Evolutionary conservation across 345 rosid species (phyloP), one percentile per base, ranked within the genome.

Genomic region (Reutealis trisperma): DNA sequence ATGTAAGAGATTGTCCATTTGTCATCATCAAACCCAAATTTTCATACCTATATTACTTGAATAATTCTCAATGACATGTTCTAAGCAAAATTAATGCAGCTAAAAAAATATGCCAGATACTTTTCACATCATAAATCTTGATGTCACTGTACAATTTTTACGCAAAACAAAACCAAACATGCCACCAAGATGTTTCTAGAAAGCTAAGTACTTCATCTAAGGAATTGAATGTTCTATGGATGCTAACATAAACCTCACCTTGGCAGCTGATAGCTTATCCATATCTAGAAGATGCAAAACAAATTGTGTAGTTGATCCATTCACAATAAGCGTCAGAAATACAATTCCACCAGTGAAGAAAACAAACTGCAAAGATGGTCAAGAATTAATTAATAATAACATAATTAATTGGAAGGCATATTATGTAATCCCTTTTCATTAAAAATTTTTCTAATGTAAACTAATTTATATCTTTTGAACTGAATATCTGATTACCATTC

Each of bases 301-400:
- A 82, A 89, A 92, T 69, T 93, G 98, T 9, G 98, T 91, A 72
- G 96, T 92, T 76, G 99, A 92, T 75, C 99, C 99, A 84, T 96
- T 96, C 72, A 96, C 70, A 69, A 89, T 85, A 32, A 95, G 92
- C 1, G 99, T 95, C 82, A 95, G 85, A 86, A 95, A 90, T 72
- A 95, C 99, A 69, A 95, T 93, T 79, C 99, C 98, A 55, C 98
- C 98, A 45, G 98, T 95, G 90, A 92, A 90, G 89, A 93, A 95
- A 70, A 92, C 87, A 82, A 93, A 96, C 99, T 96, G 90, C 73
- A 75, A 76, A 76, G 52, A 14, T 47, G 16, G 34, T 25, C 44
- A 73, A 61, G 57, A 80, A 74, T 63, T 54, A 71, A 65, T 57
- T 54, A 45, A 63, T 12, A 71, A 67, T 6, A 32, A 63, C n/a